Conservation (phyloP, 306 rosid species). For the Rosa multiflora region DNA sequence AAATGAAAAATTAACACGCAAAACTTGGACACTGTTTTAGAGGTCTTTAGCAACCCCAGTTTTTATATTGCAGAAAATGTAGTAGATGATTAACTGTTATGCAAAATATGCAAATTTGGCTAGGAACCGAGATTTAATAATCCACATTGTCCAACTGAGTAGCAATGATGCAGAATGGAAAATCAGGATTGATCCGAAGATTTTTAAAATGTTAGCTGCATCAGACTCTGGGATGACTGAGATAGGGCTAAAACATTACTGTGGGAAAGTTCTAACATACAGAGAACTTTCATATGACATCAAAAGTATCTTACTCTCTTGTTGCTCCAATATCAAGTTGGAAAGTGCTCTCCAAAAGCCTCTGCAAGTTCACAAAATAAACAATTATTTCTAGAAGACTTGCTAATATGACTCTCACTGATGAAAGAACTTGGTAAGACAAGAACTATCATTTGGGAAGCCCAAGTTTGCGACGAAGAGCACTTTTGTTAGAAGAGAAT, state of each 20-base stretch:
- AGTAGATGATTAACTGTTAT: background rate
- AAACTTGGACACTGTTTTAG: background rate
- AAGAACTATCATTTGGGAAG: background rate
- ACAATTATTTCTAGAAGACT: slow-evolving; percentile 3
- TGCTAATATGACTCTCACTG: background rate
- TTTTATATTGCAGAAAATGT: background rate
- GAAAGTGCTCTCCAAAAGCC: slow-evolving; percentile 93
- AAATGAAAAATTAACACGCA: background rate
- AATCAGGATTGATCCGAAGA: background rate
- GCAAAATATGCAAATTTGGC: background rate
- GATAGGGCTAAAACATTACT: background rate
- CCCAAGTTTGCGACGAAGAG: background rate
- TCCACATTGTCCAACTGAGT: background rate
- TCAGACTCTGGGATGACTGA: background rate
- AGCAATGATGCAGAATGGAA: background rate
- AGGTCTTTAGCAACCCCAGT: background rate
- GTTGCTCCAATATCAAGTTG: slow-evolving; percentile 72
- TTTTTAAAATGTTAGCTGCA: background rate
- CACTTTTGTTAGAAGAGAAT: background rate
- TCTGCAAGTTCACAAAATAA: slow-evolving; percentile 49
- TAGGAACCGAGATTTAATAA: background rate
- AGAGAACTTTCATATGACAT: slow-evolving; percentile 1
- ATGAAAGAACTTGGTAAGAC: background rate
- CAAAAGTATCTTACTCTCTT: slow-evolving; percentile 64
- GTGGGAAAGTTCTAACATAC: background rate